A percentile compares a stretch with the other conserved stretches of the same genome.
Evolutionary conservation across 2,329 filamentous ascomycete genomes (phyloP).

Genomic region (Drechslera avenae): DNA sequence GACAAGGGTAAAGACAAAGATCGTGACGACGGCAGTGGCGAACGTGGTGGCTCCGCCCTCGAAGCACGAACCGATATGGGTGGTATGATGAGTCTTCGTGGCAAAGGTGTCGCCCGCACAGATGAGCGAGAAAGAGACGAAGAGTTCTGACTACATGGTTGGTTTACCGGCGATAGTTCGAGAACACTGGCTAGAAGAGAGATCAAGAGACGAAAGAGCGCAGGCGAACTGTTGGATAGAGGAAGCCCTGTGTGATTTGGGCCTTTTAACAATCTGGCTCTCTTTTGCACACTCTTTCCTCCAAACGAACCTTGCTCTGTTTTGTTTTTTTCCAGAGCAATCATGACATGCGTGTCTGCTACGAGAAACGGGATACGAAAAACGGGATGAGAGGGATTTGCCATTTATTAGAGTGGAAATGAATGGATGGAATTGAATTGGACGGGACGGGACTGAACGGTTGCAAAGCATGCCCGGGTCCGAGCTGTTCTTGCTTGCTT

Average conservation of each 20-base stretch:
- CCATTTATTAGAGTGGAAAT: too few relatives aligned
- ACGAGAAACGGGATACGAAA: too few relatives aligned
- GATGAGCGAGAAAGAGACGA: conserved; percentile 20
- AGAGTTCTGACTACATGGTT: conserved; percentile 46
- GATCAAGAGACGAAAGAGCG: conserved; percentile 38
- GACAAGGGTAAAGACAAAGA: conserved; percentile 25
- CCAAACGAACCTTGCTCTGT: not conserved
- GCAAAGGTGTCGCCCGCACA: conserved; percentile 1
- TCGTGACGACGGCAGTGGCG: conserved; percentile 11
- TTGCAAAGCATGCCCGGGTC: too few relatives aligned
- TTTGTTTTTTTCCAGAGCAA: too few relatives aligned
- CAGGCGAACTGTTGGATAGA: conserved; percentile 33
- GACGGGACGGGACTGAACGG: too few relatives aligned
- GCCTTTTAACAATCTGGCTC: not conserved
- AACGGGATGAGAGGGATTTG: too few relatives aligned
- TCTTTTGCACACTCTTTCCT: not conserved
- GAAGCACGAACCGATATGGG: conserved; percentile 23
- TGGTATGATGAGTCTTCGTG: conserved; percentile 1
- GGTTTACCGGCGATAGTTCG: conserved; percentile 37
- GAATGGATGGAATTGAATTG: too few relatives aligned
- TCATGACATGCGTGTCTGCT: too few relatives aligned
- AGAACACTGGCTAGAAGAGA: conserved; percentile 24
- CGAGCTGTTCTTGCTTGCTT: too few relatives aligned
- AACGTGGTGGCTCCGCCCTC: conserved; percentile 26
- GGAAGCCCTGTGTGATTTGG: conserved; percentile 2